Evolutionary conservation across 2,329 filamentous ascomycete genomes (phyloP).

Genomic region (Fusarium sp.): DNA sequence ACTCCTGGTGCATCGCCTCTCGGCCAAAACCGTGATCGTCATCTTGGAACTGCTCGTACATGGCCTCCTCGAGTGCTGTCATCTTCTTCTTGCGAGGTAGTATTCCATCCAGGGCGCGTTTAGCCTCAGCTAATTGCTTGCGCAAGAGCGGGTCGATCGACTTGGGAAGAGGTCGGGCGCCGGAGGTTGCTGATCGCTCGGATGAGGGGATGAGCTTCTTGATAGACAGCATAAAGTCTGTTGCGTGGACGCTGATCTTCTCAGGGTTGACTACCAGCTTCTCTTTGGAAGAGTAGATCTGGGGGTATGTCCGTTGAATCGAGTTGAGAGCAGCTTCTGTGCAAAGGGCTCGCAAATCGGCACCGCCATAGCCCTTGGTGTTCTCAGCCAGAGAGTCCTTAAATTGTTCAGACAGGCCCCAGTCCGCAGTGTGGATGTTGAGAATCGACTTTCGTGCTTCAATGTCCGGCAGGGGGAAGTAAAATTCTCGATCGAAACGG

Average conservation of each 20-base stretch:
- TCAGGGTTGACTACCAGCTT: slow-evolving; percentile 89
- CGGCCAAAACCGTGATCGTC: slow-evolving; percentile 85
- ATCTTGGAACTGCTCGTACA: slow-evolving; percentile 88
- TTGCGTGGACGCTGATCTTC: slow-evolving; percentile 86
- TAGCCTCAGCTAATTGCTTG: slow-evolving; percentile 76
- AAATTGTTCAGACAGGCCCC: slow-evolving; percentile 84
- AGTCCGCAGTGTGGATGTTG: slow-evolving; percentile 94
- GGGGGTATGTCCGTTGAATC: slow-evolving; percentile 93
- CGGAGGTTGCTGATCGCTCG: slow-evolving; percentile 86
- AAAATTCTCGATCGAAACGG: slow-evolving; percentile 97
- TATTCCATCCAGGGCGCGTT: slow-evolving; percentile 75
- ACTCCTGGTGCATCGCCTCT: slow-evolving; percentile 79
- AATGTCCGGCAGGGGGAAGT: slow-evolving; percentile 90
- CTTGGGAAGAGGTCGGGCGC: slow-evolving; percentile 82
- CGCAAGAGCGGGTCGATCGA: slow-evolving; percentile 84
- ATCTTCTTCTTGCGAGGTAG: slow-evolving; percentile 87
- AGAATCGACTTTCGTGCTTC: slow-evolving; percentile 86
- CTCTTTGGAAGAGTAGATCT: slow-evolving; percentile 91
- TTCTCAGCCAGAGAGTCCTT: slow-evolving; percentile 85
- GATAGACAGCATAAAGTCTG: slow-evolving; percentile 96
- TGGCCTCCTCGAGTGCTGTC: slow-evolving; percentile 92
- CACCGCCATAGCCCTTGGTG: slow-evolving; percentile 97
- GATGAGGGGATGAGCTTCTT: slow-evolving; percentile 98
- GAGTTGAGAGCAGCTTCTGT: slow-evolving; percentile 96
- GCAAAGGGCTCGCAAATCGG: slow-evolving; percentile 91